A percentile compares a stretch with the other conserved stretches of the same genome.
Evolutionary conservation across 192 early-diverging fungal genomes (phyloP).

Genomic region (Podila clonocystis): DNA sequence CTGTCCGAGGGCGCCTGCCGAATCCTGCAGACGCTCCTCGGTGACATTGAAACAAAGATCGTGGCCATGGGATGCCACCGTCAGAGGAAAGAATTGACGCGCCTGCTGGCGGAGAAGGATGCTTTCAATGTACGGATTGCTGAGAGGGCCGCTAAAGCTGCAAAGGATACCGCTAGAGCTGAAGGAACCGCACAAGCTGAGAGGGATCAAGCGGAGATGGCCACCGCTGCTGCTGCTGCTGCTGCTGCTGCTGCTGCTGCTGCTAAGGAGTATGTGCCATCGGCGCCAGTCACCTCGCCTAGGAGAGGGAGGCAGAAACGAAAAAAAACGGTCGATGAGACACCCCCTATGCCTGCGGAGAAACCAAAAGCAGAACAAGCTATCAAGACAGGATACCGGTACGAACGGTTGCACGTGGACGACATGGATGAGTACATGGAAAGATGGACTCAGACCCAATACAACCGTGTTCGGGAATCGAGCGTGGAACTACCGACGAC

Average conservation of each 20-base stretch:
- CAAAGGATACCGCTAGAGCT: not conserved
- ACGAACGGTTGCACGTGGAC: not conserved
- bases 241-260: not conserved
- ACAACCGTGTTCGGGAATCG: not conserved
- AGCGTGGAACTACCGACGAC: no score
- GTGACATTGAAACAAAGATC: slow-evolving; percentile 21
- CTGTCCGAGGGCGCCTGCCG: slow-evolving; percentile 9
- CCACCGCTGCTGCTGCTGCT: no score
- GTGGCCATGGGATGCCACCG: slow-evolving; percentile 34
- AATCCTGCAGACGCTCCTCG: slow-evolving; percentile 23
- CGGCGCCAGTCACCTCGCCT: no score
- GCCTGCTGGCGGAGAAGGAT: slow-evolving; percentile 1
- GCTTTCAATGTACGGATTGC: not conserved
- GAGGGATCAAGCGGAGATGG: no score
- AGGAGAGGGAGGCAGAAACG: not conserved
- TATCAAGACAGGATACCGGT: not conserved
- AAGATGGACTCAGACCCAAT: not conserved
- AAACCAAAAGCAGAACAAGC: not conserved
- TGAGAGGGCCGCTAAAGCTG: no score
- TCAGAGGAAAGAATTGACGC: slow-evolving; percentile 20
- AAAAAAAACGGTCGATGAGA: not conserved
- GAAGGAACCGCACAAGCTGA: no score
- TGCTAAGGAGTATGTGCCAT: no score
- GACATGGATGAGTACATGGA: not conserved
- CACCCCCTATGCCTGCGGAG: no score